These are phyloP conservation scores for Mucor mucedo DNA, from an alignment of 371 early-diverging fungal species.

Conservation along the genomic window DNA sequence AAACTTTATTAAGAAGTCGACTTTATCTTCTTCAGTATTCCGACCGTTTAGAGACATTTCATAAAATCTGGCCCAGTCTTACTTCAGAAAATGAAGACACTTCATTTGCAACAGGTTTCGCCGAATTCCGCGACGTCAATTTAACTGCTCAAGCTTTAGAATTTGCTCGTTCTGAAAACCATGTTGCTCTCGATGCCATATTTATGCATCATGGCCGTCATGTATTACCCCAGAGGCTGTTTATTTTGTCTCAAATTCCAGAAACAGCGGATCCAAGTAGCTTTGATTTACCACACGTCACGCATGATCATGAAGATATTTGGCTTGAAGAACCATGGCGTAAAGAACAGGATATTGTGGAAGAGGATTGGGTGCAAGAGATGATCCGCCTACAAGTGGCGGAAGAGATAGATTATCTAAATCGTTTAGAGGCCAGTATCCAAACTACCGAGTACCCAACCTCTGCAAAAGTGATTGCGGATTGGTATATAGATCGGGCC, in stretches of 20 bases:
- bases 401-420: conserved; percentile 24
- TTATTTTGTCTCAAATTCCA: conserved; percentile 69
- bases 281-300: conserved; percentile 53
- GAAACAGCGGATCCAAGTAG: conserved; percentile 57
- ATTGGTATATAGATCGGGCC: conserved; percentile 69
- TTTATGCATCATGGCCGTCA: conserved; percentile 67
- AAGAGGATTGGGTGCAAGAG: conserved; percentile 23
- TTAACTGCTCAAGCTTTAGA: conserved; percentile 66
- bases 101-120: conserved; percentile 43
- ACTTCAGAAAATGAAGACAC: conserved; percentile 2
- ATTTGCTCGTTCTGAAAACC: conserved; percentile 63
- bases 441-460: conserved; percentile 53
- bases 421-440: conserved; percentile 32
- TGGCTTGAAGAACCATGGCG: conserved; percentile 50
- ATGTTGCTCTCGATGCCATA: conserved; percentile 62
- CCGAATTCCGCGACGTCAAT: conserved; percentile 68
- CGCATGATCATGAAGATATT: conserved; percentile 38
- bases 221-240: conserved; percentile 64
- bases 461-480: conserved; percentile 42
- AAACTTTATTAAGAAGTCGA: conserved; percentile 32
- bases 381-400: conserved; percentile 22
- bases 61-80: conserved; percentile 53
- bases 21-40: conserved; percentile 64
- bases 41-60: conserved; percentile 71
- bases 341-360: conserved; percentile 31